These are phyloP conservation scores for Colletotrichum eleusines DNA, from an alignment of 2,329 filamentous ascomycete species.

Conservation along the genomic window DNA sequence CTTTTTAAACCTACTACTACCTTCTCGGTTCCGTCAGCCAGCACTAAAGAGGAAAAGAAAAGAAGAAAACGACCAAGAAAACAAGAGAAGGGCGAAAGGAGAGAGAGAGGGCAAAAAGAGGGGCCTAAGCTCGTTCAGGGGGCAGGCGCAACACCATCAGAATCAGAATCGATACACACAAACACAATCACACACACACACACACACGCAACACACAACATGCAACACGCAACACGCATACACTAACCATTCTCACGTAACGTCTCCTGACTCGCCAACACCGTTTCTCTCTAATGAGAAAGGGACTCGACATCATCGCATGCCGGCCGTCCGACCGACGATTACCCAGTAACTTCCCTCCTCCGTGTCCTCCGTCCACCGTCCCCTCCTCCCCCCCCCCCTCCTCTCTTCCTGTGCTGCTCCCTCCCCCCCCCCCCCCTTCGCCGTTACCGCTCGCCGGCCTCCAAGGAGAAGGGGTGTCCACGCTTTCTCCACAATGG, in stretches of 20 bases:
- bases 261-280: constrained; percentile 3
- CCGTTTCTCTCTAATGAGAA: not conserved
- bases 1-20: not conserved
- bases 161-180: not conserved
- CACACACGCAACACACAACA: not conserved
- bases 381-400: not conserved
- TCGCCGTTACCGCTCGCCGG: constrained; percentile 19
- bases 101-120: not conserved
- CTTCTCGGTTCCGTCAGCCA: not conserved
- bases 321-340: constrained; percentile 30
- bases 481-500: constrained; percentile 39
- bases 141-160: constrained; percentile 1
- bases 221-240: constrained; percentile 3
- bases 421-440: constrained; percentile 14
- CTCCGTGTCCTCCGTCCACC: constrained; percentile 13
- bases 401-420: constrained; percentile 5
- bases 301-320: not conserved
- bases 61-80: constrained; percentile 1
- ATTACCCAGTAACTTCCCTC: constrained; percentile 40
- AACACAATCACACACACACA: too few relatives aligned
- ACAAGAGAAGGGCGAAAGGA: not conserved
- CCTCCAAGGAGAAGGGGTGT: constrained; percentile 6
- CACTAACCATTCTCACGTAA: not conserved
- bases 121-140: constrained; percentile 1
- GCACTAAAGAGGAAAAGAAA: not conserved